These are phyloP conservation scores for Podospora bellae-mahoneyi DNA, from an alignment of 495 filamentous ascomycete genomes.

Conservation along the genomic window DNA sequence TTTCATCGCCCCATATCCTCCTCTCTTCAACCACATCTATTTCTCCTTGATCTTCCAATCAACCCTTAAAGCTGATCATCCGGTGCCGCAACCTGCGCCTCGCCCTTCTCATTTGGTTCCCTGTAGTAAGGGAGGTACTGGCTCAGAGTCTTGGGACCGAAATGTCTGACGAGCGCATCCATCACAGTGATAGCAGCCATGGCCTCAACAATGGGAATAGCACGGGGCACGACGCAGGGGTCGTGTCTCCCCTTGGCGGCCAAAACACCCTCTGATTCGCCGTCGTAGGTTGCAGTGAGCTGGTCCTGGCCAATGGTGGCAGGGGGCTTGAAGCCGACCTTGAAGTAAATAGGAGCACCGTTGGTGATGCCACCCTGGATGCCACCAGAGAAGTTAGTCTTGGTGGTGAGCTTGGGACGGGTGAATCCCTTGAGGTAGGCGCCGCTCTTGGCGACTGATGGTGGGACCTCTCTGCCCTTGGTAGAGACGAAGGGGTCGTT, in stretches of 20 bases:
- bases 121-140: not conserved
- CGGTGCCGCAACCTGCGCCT: not conserved
- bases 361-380: constrained; percentile 97
- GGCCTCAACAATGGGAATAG: constrained; percentile 92
- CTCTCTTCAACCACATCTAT: not conserved
- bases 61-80: not conserved
- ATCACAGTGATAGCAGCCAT: constrained; percentile 92
- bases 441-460: constrained; percentile 37
- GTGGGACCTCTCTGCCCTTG: constrained; percentile 34
- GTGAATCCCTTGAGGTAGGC: constrained; percentile 37
- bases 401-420: constrained; percentile 65
- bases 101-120: not conserved
- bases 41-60: not conserved
- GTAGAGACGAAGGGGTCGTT: constrained; percentile 84
- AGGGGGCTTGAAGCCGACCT: constrained; percentile 90
- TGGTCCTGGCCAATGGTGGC: constrained; percentile 95
- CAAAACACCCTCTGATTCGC: constrained; percentile 64
- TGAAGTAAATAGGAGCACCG: constrained; percentile 92
- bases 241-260: constrained; percentile 96
- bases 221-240: constrained; percentile 90
- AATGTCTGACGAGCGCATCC: constrained; percentile 45
- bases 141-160: not conserved
- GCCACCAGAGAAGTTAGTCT: constrained; percentile 94
- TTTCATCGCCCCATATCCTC: not conserved
- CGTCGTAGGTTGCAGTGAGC: constrained; percentile 74